phyloP scores from a whole-genome alignment of 352 stramenopile genomes.

The Elongisporangium anandrum region DNA sequence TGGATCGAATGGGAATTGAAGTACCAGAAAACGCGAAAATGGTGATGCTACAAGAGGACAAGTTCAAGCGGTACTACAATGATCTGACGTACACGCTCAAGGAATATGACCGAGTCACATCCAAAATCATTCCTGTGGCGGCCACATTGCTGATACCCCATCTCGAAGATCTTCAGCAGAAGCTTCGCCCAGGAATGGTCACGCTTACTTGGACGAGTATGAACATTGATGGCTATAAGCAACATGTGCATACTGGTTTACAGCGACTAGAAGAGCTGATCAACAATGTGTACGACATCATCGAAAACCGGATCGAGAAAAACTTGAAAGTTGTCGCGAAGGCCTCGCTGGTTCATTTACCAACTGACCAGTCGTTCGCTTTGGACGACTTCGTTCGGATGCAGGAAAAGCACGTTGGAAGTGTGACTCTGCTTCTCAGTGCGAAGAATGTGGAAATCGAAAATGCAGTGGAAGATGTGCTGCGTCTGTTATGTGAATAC shows the following conservation, averaged over 20 bases:
- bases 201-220: slow-evolving; percentile 89
- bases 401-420: slow-evolving; percentile 73
- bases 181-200: slow-evolving; percentile 72
- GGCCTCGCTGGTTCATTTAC: slow-evolving; percentile 71
- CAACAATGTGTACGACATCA: slow-evolving; percentile 74
- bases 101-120: slow-evolving; percentile 75
- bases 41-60: slow-evolving; percentile 84
- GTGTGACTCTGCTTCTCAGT: slow-evolving; percentile 49
- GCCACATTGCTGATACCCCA: slow-evolving; percentile 53
- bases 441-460: slow-evolving; percentile 86
- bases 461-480: slow-evolving; percentile 80
- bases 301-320: slow-evolving; percentile 83
- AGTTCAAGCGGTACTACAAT: slow-evolving; percentile 86
- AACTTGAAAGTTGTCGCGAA: slow-evolving; percentile 81
- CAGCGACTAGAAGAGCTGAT: slow-evolving; percentile 81
- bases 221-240: slow-evolving; percentile 85
- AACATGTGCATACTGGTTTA: slow-evolving; percentile 50
- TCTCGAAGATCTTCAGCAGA: slow-evolving; percentile 69
- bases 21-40: slow-evolving; percentile 80
- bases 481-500: slow-evolving; percentile 65
- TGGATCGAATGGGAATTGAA: slow-evolving; percentile 80
- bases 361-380: slow-evolving; percentile 78
- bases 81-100: slow-evolving; percentile 75
- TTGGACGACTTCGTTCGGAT: slow-evolving; percentile 84
- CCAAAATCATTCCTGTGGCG: slow-evolving; percentile 72